Conservation (phyloP, 345 rosid species). For the thale cress (Arabidopsis thaliana) region TAIR10.1 NC_003074.8:3689501-3690000, state of each 20-base stretch:
- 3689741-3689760: constrained; percentile 11
- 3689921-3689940: constrained; percentile 32
- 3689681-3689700: constrained; percentile 31
- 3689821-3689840: constrained; percentile 39
- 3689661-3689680: not conserved
- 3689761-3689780: constrained; percentile 46
- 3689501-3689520: constrained; percentile 37
- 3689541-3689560: constrained; percentile 28
- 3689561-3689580: constrained; percentile 38
- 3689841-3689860: constrained; percentile 43
- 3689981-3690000: constrained; percentile 26
- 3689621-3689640: constrained; percentile 20
- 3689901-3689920: constrained; percentile 25
- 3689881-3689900: constrained; percentile 25
- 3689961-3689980: constrained; percentile 10
- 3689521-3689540: constrained; percentile 18
- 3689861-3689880: constrained; percentile 19
- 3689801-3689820: constrained; percentile 41
- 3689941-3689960: constrained; percentile 7
- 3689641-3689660: constrained; percentile 10
- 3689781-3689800: constrained; percentile 40
- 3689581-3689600: constrained; percentile 27
- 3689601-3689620: constrained; percentile 36
- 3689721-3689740: not conserved
- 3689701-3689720: not conserved